Evolutionary conservation across 1,284 basidiomycete genomes (phyloP).

Genomic region (Leccinum pachyderme): DNA sequence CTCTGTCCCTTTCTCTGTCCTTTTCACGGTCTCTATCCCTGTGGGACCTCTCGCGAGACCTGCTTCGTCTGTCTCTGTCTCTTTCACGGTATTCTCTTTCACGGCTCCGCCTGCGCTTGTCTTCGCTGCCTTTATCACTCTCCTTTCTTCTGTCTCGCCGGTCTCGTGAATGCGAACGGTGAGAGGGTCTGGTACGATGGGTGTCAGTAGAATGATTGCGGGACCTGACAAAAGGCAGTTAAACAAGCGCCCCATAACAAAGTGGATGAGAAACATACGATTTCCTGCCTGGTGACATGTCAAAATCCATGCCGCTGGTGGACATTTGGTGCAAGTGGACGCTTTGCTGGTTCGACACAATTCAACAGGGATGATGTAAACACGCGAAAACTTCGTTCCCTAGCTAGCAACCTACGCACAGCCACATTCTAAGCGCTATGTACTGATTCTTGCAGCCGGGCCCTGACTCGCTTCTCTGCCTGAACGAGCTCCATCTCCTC

Average conservation of each 20-base stretch:
- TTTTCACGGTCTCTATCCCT: slow-evolving; percentile 46
- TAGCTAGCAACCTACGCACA: slow-evolving; percentile 20
- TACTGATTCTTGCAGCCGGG: slow-evolving; percentile 37
- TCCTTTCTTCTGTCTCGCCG: slow-evolving; percentile 51
- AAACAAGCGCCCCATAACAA: slow-evolving; percentile 7
- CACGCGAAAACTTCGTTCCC: slow-evolving; percentile 36
- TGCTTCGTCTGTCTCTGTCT: slow-evolving; percentile 41
- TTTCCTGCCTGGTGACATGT: slow-evolving; percentile 60
- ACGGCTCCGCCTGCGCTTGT: slow-evolving; percentile 52
- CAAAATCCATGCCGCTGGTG: slow-evolving; percentile 56
- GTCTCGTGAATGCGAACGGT: slow-evolving; percentile 62
- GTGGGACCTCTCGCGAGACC: slow-evolving; percentile 44
- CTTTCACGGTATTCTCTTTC: slow-evolving; percentile 52
- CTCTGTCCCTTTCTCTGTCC: slow-evolving; percentile 46
- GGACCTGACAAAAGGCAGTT: slow-evolving; percentile 41
- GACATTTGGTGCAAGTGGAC: slow-evolving; percentile 34
- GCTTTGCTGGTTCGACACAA: slow-evolving; percentile 10
- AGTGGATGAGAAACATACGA: slow-evolving; percentile 47
- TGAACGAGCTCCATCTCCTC: slow-evolving; percentile 54
- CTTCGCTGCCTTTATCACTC: slow-evolving; percentile 53
- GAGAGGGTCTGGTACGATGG: slow-evolving; percentile 64
- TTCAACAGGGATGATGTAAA: slow-evolving; percentile 22
- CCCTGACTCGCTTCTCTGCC: slow-evolving; percentile 58
- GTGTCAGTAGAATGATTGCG: slow-evolving; percentile 74
- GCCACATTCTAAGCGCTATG: slow-evolving; percentile 20